Evolutionary conservation across 2,329 filamentous ascomycete species (phyloP).

Genomic region (Cyanodermella asteris): DNA sequence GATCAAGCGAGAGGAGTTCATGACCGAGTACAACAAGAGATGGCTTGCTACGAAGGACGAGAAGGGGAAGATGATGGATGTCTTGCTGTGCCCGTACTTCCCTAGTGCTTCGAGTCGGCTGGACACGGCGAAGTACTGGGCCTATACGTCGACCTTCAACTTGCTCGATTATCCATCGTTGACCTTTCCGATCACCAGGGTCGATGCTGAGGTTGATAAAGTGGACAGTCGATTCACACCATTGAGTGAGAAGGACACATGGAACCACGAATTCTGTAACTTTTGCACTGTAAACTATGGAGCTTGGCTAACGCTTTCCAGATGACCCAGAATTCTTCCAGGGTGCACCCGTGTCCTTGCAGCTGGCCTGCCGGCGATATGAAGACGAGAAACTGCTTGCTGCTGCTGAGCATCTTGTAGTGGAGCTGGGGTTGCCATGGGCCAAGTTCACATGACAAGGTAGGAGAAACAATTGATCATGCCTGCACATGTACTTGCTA

Average conservation of each 20-base stretch:
- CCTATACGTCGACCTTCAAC: conserved; percentile 47
- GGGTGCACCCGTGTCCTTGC: conserved; percentile 29
- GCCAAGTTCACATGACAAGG: no score
- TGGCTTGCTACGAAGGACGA: conserved; percentile 22
- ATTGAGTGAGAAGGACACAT: conserved; percentile 25
- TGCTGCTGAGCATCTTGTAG: neutral
- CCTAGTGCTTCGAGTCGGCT: conserved; percentile 33
- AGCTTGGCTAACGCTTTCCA: conserved; percentile 4
- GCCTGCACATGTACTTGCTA: no score
- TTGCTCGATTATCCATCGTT: conserved; percentile 42
- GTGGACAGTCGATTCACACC: conserved; percentile 16
- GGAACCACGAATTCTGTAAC: conserved; percentile 26
- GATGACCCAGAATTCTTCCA: conserved; percentile 24
- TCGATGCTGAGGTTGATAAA: conserved; percentile 20
- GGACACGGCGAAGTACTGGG: conserved; percentile 35
- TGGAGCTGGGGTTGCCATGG: neutral
- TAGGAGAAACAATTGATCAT: no score
- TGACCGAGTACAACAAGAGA: conserved; percentile 20
- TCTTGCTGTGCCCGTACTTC: conserved; percentile 38
- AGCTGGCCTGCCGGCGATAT: conserved; percentile 30
- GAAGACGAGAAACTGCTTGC: conserved; percentile 33
- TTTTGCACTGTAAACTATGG: no score
- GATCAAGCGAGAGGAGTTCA: conserved; percentile 21
- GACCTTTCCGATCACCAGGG: conserved; percentile 34
- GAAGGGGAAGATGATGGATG: conserved; percentile 23